These are phyloP conservation scores for Yamadazyma endophytica DNA, from an alignment of 805 yeast species.

Conservation along the genomic window DNA sequence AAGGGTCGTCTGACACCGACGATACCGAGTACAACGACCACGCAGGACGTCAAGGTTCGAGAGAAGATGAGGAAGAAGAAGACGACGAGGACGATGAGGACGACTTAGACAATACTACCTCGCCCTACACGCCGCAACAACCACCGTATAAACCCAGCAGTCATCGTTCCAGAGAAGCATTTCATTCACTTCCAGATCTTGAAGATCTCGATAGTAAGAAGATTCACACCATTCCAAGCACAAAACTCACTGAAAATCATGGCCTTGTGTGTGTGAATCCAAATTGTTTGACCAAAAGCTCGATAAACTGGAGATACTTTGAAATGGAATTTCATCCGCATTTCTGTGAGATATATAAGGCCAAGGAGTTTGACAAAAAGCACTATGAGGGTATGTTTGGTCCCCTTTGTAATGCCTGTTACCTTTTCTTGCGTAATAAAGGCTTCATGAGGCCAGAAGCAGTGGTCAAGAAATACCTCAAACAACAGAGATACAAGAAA, in stretches of 20 bases:
- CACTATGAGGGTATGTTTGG: slow-evolving; percentile 46
- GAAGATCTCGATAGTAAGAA: slow-evolving; percentile 42
- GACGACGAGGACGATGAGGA: slow-evolving; percentile 23
- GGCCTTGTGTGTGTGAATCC: slow-evolving; percentile 38
- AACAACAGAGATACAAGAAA: slow-evolving; percentile 40
- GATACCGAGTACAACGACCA: slow-evolving; percentile 35
- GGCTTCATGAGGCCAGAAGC: slow-evolving; percentile 45
- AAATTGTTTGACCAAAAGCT: slow-evolving; percentile 34
- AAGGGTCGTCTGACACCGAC: slow-evolving; percentile 31
- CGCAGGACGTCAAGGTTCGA: slow-evolving; percentile 19
- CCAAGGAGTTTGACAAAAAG: slow-evolving; percentile 34
- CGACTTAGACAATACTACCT: slow-evolving; percentile 20
- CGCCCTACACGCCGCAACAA: slow-evolving; percentile 40
- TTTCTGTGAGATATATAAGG: slow-evolving; percentile 33
- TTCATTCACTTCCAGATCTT: slow-evolving; percentile 39
- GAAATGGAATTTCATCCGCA: slow-evolving; percentile 37
- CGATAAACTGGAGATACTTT: slow-evolving; percentile 42
- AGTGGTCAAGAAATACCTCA: slow-evolving; percentile 41
- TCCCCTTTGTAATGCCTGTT: slow-evolving; percentile 45
- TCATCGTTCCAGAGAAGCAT: slow-evolving; percentile 9
- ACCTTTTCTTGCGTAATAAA: slow-evolving; percentile 36
- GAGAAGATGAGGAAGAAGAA: slow-evolving; percentile 22
- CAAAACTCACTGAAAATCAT: slow-evolving; percentile 35
- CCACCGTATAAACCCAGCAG: slow-evolving; percentile 27
- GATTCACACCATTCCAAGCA: slow-evolving; percentile 37